phyloP scores from a whole-genome alignment of 2,329 filamentous ascomycete genomes.

The Emergomyces orientalis region DNA sequence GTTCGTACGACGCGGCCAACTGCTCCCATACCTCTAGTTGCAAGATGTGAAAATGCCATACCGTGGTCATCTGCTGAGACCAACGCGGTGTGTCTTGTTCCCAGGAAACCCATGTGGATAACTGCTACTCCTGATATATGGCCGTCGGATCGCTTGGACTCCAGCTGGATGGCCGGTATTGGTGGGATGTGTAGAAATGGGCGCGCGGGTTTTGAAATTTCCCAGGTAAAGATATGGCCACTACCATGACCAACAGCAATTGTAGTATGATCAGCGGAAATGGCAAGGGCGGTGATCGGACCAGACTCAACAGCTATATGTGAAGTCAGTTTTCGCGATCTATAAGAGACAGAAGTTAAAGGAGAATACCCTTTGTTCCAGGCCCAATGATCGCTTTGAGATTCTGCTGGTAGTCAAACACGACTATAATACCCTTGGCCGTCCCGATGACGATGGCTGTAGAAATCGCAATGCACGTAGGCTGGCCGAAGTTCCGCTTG shows the following conservation, averaged over 20 bases:
- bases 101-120: constrained; percentile 87
- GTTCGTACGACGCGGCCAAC: constrained; percentile 81
- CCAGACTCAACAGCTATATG: constrained; percentile 75
- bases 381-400: constrained; percentile 88
- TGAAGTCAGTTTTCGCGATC: constrained; percentile 4
- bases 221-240: constrained; percentile 95
- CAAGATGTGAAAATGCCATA: constrained; percentile 97
- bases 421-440: constrained; percentile 83
- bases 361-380: constrained; percentile 66
- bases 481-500: constrained; percentile 82
- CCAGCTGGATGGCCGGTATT: constrained; percentile 55
- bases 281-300: constrained; percentile 72
- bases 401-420: constrained; percentile 97
- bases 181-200: constrained; percentile 84
- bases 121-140: constrained; percentile 70
- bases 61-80: constrained; percentile 90
- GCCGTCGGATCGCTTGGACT: constrained; percentile 64
- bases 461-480: constrained; percentile 81
- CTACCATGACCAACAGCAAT: constrained; percentile 82
- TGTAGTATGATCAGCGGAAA: constrained; percentile 89
- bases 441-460: constrained; percentile 85
- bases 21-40: constrained; percentile 78
- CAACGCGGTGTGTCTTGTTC: constrained; percentile 83
- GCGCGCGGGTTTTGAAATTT: constrained; percentile 67
- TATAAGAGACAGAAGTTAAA: not conserved